Percentiles rank a stretch among this genome's conserved stretches.
Conservation (phyloP, 257 asterid genomes). For the Jasminum sambac region DNA sequence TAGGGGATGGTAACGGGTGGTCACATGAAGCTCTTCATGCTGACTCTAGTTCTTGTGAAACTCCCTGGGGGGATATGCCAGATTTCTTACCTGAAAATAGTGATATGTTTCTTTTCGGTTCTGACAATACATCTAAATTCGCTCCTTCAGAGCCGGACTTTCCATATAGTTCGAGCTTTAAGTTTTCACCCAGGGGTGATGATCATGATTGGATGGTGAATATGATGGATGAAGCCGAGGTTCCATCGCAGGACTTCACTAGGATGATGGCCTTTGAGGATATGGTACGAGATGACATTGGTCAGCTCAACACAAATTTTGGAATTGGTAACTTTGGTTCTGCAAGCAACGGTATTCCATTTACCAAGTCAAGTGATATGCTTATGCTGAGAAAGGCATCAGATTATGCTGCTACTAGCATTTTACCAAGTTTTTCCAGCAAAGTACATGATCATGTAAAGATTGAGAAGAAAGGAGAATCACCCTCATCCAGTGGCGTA, state of each 20-base stretch:
- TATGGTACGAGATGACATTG: conserved; percentile 19
- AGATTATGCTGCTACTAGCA: conserved; percentile 7
- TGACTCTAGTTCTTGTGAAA: conserved; percentile 40
- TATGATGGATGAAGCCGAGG: conserved; percentile 28
- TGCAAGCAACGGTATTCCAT: conserved; percentile 15
- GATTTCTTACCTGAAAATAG: conserved; percentile 33
- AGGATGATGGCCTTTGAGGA: conserved; percentile 20
- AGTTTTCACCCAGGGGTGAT: conserved; percentile 21
- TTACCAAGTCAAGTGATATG: conserved; percentile 4
- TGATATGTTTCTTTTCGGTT: conserved; percentile 25
- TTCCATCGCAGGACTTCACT: conserved; percentile 18
- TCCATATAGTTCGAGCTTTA: conserved; percentile 34
- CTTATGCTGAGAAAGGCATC: conserved; percentile 1
- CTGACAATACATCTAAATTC: conserved; percentile 28
- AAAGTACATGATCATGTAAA: conserved; percentile 19
- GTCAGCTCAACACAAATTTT: conserved; percentile 20
- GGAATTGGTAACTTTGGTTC: conserved; percentile 22
- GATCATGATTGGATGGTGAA: conserved; percentile 24
- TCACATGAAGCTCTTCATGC: conserved; percentile 34
- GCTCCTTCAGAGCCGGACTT: conserved; percentile 14
- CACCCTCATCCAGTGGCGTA: conserved; percentile 5
- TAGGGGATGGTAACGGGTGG: conserved; percentile 38
- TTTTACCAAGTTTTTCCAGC: conserved; percentile 1
- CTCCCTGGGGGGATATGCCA: conserved; percentile 27
- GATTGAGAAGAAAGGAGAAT: conserved; percentile 17